phyloP scores from a whole-genome alignment of 2,329 filamentous ascomycete genomes.

The Aspergillus sp. region DNA sequence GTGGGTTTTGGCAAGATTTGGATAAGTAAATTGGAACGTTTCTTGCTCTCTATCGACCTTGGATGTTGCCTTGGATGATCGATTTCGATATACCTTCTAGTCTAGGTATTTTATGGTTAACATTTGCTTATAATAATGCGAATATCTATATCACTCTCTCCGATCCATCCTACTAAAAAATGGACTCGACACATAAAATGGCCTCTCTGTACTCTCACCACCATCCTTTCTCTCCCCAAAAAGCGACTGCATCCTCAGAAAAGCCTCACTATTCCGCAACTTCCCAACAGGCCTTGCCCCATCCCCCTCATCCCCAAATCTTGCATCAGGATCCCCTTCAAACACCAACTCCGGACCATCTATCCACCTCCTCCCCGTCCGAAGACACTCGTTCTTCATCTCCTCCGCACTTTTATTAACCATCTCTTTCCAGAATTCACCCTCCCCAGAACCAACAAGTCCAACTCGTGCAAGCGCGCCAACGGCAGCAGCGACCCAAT shows the following conservation, averaged over 20 bases:
- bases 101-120: too few species aligned
- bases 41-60: too few species aligned
- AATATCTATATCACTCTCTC: neutral
- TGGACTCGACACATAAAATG: constrained; percentile 14
- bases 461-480: constrained; percentile 2
- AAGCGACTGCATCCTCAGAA: constrained; percentile 10
- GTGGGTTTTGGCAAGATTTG: too few species aligned
- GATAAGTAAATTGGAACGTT: too few species aligned
- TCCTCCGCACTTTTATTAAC: constrained; percentile 10
- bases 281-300: constrained; percentile 5
- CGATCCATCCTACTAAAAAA: constrained; percentile 8
- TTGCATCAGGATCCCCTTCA: constrained; percentile 11
- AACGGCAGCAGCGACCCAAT: constrained; percentile 11
- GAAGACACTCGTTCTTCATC: constrained; percentile 8
- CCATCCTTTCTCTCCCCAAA: neutral
- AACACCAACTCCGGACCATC: constrained; percentile 5
- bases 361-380: constrained; percentile 8
- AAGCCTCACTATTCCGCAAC: constrained; percentile 6
- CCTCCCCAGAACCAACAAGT: constrained; percentile 7
- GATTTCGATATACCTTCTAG: too few species aligned
- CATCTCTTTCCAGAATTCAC: constrained; percentile 13
- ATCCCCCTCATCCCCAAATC: constrained; percentile 5
- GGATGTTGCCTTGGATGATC: too few species aligned
- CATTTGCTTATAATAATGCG: too few species aligned
- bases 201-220: constrained; percentile 1